Conservation (phyloP, 192 early-diverging fungal species). For the Kappamyces sp. region DNA sequence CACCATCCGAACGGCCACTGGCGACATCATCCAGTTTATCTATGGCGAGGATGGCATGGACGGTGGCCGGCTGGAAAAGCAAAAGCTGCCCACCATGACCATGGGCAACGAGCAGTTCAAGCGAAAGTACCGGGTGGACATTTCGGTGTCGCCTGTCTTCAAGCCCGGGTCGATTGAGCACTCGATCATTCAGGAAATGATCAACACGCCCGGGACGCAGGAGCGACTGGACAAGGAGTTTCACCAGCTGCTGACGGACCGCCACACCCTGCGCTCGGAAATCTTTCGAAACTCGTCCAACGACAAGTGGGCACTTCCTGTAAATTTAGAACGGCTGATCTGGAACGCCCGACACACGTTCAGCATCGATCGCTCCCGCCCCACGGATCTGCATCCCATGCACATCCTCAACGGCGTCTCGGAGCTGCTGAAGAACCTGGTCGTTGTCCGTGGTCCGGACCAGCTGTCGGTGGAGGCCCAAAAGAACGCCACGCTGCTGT, state of each 20-base stretch:
- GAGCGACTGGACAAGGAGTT: conserved; percentile 75
- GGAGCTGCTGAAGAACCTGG: conserved; percentile 62
- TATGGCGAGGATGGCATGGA: conserved; percentile 99
- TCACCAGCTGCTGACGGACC: conserved; percentile 67
- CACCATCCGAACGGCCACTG: conserved; percentile 89
- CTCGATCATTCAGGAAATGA: conserved; percentile 66
- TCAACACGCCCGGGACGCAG: conserved; percentile 67
- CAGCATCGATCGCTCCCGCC: conserved; percentile 68
- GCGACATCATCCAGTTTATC: conserved; percentile 89
- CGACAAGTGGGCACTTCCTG: conserved; percentile 79
- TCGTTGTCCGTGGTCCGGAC: conserved; percentile 86
- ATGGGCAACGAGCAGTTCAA: conserved; percentile 67
- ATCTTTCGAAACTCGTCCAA: conserved; percentile 63
- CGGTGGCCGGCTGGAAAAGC: conserved; percentile 78
- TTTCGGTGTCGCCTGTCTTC: conserved; percentile 61
- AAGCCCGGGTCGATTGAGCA: conserved; percentile 58
- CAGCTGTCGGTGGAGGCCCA: conserved; percentile 80
- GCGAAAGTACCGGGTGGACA: conserved; percentile 74
- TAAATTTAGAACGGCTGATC: conserved; percentile 83
- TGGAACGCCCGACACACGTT: conserved; percentile 88
- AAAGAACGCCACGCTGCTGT: conserved; percentile 86
- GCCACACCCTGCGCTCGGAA: conserved; percentile 64
- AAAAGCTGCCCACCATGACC: conserved; percentile 66
- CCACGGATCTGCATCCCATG: conserved; percentile 81
- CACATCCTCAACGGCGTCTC: conserved; percentile 69